Evolutionary conservation across 495 filamentous ascomycete species (phyloP), one percentile per base, ranked within the genome.

Genomic region (Penicillium soppii): DNA sequence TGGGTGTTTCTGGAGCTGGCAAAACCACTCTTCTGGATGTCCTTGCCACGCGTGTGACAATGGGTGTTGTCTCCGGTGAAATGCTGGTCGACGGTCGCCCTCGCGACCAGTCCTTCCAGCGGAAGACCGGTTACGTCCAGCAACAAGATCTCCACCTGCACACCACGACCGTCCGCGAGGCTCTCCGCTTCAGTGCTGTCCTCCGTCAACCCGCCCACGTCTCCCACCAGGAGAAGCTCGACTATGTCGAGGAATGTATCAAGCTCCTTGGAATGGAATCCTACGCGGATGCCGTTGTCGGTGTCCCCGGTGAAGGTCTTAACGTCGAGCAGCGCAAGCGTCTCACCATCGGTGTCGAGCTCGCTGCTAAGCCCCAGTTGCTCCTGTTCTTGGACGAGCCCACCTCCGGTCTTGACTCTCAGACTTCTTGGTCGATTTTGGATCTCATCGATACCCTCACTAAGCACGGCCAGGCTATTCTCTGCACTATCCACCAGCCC

Each of bases 401-500:
- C 27, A 94, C 90, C 16, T 92, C 89, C 22, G 90, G 90, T 72
- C 80, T 95, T 33, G 90, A 95, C 72, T 85, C 82, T 65, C 90
- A 96, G 59, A 95, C 90, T 10, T 91, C 92, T 19, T 97, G 88
- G 89, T 87, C 90, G 25, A 95, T 96, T 61, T 77, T 90, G 45
- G 81, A 86, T 65, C 82, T 96, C 22, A 81, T 97, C 13, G 83
- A 90, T 63, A 95, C 94, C 63, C 74, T 97, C 33, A 90, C 91
- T 46, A 85, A 90, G 69, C 87, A 83, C 61, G 91, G 91, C 13
- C 91, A 95, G 61, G 91, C 92, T 40, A 89, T 97, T 68, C 84
- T 97, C 6, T 95, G 90, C 70, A 97, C 92, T 7, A 97, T 98
- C 53, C 94, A 98, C 72, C 94, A 98, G 65, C 92, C 92, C 7